Evolutionary conservation across 2,329 filamentous ascomycete genomes (phyloP).

Genomic region (Fusarium sulawesiense): DNA sequence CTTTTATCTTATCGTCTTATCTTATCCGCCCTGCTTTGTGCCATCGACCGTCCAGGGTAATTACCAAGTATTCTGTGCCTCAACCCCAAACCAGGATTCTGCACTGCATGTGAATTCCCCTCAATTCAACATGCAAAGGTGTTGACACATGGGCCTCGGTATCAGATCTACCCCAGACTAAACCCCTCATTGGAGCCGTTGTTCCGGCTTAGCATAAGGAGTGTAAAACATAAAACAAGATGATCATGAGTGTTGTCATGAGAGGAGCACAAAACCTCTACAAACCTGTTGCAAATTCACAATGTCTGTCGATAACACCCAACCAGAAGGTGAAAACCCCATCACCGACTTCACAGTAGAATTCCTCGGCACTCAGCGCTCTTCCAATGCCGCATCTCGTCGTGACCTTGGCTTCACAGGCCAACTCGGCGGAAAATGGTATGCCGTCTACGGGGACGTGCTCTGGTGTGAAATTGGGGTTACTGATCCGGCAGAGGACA

Average conservation of each 20-base stretch:
- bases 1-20: not conserved
- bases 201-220: not conserved
- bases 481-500: constrained; percentile 46
- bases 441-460: constrained; percentile 50
- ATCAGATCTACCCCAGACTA: not conserved
- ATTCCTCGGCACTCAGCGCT: constrained; percentile 52
- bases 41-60: not conserved
- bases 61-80: not conserved
- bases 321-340: constrained; percentile 51
- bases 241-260: rapidly evolving
- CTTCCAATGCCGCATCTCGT: constrained; percentile 53
- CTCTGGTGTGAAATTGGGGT: constrained; percentile 53
- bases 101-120: not conserved
- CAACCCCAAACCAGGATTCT: not conserved
- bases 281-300: rapidly evolving
- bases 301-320: constrained; percentile 51
- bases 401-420: constrained; percentile 55
- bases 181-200: not conserved
- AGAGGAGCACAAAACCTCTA: rapidly evolving
- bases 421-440: constrained; percentile 52
- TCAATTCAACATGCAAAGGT: constrained; percentile 8
- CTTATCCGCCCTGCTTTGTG: not conserved
- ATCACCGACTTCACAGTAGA: constrained; percentile 44
- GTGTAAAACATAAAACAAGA: not conserved
- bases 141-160: constrained; percentile 32